Percentiles rank a stretch among this genome's conserved stretches.
phyloP scores from a whole-genome alignment of 2,329 filamentous ascomycete genomes.

The Fusarium sp. region DNA sequence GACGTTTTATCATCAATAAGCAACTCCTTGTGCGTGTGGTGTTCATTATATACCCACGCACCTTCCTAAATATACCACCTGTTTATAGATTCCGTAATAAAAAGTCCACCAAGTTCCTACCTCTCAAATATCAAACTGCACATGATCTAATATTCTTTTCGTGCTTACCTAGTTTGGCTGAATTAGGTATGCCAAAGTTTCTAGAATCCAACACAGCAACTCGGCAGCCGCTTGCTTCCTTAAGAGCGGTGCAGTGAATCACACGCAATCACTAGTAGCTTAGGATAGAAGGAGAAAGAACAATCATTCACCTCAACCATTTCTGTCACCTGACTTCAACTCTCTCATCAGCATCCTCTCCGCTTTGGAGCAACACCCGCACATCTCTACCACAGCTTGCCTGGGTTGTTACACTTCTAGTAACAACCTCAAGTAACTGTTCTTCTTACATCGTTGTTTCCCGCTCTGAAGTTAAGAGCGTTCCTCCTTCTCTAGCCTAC shows the following conservation, averaged over 20 bases:
- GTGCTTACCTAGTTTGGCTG: not conserved
- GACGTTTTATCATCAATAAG: not conserved
- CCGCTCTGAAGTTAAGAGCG: fast-evolving
- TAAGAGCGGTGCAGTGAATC: not conserved
- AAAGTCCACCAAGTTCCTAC: too few relatives aligned
- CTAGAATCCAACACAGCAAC: not conserved
- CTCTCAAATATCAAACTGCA: not conserved
- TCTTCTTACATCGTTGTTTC: not conserved
- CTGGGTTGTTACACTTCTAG: not conserved
- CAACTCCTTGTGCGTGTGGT: not conserved
- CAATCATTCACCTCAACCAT: not conserved
- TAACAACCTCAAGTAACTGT: not conserved
- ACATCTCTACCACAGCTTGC: not conserved
- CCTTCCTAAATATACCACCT: not conserved
- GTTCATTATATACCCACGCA: not conserved
- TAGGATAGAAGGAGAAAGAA: not conserved
- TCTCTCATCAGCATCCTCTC: not conserved
- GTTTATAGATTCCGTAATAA: too few relatives aligned
- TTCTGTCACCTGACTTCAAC: not conserved
- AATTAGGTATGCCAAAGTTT: not conserved
- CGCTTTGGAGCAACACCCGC: not conserved
- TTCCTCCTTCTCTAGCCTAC: not conserved
- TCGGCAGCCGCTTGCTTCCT: not conserved
- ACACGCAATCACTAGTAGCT: not conserved
- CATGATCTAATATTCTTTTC: not conserved